Conservation (phyloP, 1,284 basidiomycete species). For the Athelia sp. region DNA sequence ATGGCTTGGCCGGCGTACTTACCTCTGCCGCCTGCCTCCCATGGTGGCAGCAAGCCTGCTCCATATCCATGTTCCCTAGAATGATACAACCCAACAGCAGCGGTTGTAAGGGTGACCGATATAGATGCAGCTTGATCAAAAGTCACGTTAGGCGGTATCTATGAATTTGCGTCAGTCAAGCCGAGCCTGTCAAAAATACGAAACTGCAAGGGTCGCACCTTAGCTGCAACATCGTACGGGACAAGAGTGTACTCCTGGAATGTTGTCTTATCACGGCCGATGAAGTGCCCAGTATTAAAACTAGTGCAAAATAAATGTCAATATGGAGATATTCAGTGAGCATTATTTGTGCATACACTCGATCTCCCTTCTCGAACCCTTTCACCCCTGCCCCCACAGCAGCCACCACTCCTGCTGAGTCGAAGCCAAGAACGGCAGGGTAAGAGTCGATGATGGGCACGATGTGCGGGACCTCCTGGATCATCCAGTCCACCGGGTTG, state of each 20-base stretch:
- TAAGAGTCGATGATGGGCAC: conserved; percentile 29
- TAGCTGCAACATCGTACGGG: no score
- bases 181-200: no score
- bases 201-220: no score
- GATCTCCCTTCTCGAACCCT: conserved; percentile 48
- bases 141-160: conserved; percentile 34
- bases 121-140: conserved; percentile 37
- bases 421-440: conserved; percentile 48
- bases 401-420: conserved; percentile 53
- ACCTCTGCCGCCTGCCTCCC: conserved; percentile 16
- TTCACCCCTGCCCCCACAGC: conserved; percentile 48
- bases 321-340: no score
- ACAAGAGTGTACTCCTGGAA: no score
- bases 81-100: conserved; percentile 22
- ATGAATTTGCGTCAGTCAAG: no score
- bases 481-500: conserved; percentile 36
- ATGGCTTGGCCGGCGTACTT: conserved; percentile 28
- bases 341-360: conserved; percentile 52
- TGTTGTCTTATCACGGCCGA: no score
- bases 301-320: no score
- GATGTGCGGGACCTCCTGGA: conserved; percentile 26
- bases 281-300: no score
- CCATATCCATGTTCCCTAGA: conserved; percentile 8
- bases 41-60: conserved; percentile 14
- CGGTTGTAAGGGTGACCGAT: conserved; percentile 17